Conservation (phyloP, 1,284 basidiomycete species). For the Naganishia sp. region DNA sequence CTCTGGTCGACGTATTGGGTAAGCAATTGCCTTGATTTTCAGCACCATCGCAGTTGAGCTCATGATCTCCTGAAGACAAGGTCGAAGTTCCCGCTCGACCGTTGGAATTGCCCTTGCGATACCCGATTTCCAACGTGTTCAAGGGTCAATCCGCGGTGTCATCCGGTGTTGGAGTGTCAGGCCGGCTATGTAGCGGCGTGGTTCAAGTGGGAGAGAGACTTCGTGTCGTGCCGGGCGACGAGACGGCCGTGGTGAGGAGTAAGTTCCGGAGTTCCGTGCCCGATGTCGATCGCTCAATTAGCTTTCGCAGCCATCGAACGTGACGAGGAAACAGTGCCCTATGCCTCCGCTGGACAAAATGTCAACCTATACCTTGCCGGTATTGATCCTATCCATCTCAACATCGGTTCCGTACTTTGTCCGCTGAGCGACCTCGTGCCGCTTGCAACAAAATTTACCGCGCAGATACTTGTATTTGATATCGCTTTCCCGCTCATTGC, state of each 20-base stretch:
- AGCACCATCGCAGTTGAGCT: conserved; percentile 12
- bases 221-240: conserved; percentile 87
- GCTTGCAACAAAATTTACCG: conserved; percentile 73
- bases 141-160: conserved; percentile 73
- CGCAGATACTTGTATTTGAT: conserved; percentile 92
- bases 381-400: conserved; percentile 83
- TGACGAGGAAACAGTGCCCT: conserved; percentile 75
- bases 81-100: conserved; percentile 79
- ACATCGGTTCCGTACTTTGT: conserved; percentile 87
- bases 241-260: conserved; percentile 81
- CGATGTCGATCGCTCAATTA: background rate
- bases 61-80: conserved; percentile 60
- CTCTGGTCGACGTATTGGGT: conserved; percentile 82
- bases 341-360: conserved; percentile 89
- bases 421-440: conserved; percentile 66
- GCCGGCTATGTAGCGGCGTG: conserved; percentile 83
- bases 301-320: conserved; percentile 73
- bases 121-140: conserved; percentile 95
- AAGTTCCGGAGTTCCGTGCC: conserved; percentile 36
- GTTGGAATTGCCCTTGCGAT: conserved; percentile 72
- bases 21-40: conserved; percentile 30
- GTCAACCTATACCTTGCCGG: conserved; percentile 79
- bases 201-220: conserved; percentile 89
- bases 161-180: conserved; percentile 75
- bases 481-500: conserved; percentile 83